Evolutionary conservation across 2,329 filamentous ascomycete species (phyloP), one percentile per base, ranked within the genome.

Genomic region (Fusarium dimerum): DNA sequence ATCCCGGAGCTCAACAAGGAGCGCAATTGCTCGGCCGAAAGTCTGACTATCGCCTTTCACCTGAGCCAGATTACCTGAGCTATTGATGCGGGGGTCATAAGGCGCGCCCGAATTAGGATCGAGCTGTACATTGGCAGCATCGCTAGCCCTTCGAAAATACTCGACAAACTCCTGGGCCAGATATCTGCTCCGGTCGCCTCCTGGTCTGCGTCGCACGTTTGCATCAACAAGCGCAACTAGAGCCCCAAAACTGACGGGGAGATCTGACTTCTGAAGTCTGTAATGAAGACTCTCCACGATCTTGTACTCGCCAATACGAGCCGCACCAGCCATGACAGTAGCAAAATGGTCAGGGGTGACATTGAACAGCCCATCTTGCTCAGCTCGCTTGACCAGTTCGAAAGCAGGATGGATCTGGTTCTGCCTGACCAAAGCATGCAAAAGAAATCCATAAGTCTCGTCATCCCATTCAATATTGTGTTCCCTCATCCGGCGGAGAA

Each of bases 241-340:
- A 45, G 73, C 71, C 38, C 73, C 69, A 51, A 78, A 75, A 3
- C 77, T 75, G 40, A 75, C 63, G 5, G 71, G 68, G 44, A 78
- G 67, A 11, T 75, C 71, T 20, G 71, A 68, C 40, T 73, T 63
- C 43, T 72, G 62, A 71, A 84, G 76, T 43, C 78, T 65, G 13
- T 66, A 59, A 54, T 75, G 68, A 36, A 81, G 71, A 17, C 69
- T 68, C 41, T 73, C 66, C 3, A 77, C 74, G 32, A 76, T 60
- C n/a, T 61, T 58, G 3, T 74, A 70, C 52, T 83, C 75, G 6
- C 73, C 71, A 6, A 68, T 76, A 18, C 73, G 72, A 42, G 81
- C 69, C 53, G 80, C 78, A 17, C 76, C 77, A 15, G 74, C 70
- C 76, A 84, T 81, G 47, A 85, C 75, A 26, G 79, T 73, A 30